Base-by-base conservation (phyloP, 2,329 filamentous ascomycete genomes). In the Dothistroma septosporum region DNA sequence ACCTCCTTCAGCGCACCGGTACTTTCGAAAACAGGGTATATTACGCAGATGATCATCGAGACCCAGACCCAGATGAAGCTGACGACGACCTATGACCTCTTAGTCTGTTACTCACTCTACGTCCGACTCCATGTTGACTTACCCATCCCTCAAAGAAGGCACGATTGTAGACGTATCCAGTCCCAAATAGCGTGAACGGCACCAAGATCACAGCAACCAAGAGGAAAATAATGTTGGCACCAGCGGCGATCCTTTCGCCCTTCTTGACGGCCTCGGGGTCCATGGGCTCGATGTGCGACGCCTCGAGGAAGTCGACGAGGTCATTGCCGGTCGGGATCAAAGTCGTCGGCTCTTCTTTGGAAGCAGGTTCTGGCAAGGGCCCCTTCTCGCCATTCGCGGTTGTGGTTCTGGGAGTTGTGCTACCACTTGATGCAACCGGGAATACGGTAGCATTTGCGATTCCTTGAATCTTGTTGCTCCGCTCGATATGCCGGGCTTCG, bases 1-100 rank as follows among this genome's bases (percentile, higher is more conserved):
- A 74, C 67, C 14, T 62, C 58, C 41, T 53, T 61, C 50, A 72
- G 69, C 32, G 76, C 76, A 0, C 61, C 67, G 21, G 71, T 70
- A 24, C 76, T 77, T 70, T 79, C 77, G 68, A 75, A 76, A 2
- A 79, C 69, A 1, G 78, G 78, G 62, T 78, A 68, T 4, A 78
- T 67, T 21, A 75, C 75, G 59, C 73, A 76, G 21, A 79, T 75
- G 1, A 70, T 72, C 61, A 74, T 74, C 19, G 70, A 73, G 8
- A 64, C 66, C 70, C 78, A 79, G 2, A 78, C 75, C 77, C 76
- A 79, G 12, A 76, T 68, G 55, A 79, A 78, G 41, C 72, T 73
- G 16, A 78, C 66, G 0, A 79, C 72, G 7, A 53, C 53, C 58
- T 60, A 41, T 48, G 11, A 5, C 10, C 8, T 44, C 19, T 55